Conservation (phyloP, 495 filamentous ascomycete species). For the Astrothelium subdiscretum region DNA sequence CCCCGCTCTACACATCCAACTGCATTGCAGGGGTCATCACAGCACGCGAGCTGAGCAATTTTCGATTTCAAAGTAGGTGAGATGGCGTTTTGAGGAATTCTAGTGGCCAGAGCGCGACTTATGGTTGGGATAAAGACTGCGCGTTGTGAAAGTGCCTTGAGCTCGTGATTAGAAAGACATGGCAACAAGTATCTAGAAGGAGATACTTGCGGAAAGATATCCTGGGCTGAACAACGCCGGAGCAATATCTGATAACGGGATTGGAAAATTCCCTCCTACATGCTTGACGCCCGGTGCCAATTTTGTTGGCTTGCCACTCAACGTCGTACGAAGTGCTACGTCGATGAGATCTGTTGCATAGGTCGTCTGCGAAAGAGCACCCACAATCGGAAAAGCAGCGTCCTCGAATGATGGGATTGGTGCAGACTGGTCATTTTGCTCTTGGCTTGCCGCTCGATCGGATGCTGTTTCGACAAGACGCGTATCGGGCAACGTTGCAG, state of each 20-base stretch:
- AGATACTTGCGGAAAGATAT: slow-evolving; percentile 14
- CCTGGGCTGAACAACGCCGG: slow-evolving; percentile 23
- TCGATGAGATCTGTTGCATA: slow-evolving; percentile 12
- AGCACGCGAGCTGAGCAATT: slow-evolving; percentile 4
- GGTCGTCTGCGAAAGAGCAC: neutral
- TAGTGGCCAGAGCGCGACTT: slow-evolving; percentile 13
- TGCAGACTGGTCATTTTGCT: too few relatives aligned
- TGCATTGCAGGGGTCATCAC: neutral
- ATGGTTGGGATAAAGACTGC: slow-evolving; percentile 22
- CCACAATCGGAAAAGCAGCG: neutral
- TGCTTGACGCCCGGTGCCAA: slow-evolving; percentile 14
- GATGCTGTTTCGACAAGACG: too few relatives aligned
- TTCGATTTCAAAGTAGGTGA: slow-evolving; percentile 11
- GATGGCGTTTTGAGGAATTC: slow-evolving; percentile 2
- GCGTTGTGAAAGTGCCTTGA: slow-evolving; percentile 17
- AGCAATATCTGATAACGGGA: slow-evolving; percentile 15
- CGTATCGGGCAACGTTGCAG: too few relatives aligned
- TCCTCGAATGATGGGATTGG: too few relatives aligned
- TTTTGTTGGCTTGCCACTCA: slow-evolving; percentile 9
- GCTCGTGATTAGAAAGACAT: neutral
- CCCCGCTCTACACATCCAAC: neutral
- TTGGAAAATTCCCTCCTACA: slow-evolving; percentile 5
- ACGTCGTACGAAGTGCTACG: slow-evolving; percentile 16
- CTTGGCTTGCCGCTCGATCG: too few relatives aligned
- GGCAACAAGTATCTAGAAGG: neutral